Base-by-base conservation (phyloP, 129 eudicot species). In the Chrysanthemum lavandulifolium region DNA sequence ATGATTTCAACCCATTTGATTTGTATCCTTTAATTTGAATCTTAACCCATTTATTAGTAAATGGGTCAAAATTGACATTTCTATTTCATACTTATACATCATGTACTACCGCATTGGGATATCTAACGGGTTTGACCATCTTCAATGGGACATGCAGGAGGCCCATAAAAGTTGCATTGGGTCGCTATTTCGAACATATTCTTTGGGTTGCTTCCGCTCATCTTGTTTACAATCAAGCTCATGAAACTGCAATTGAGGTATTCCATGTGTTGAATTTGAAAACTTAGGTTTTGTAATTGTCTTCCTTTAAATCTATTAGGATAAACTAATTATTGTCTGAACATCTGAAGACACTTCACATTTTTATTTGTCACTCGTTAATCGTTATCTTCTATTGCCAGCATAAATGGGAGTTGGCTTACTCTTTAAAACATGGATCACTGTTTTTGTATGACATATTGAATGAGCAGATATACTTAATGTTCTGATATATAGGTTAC, bases 211-310 rank as follows among this genome's bases (percentile, higher is more conserved):
- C 83, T 94, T 76, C 97, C 98, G 55, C 97, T 81, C 97, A 90
- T 81, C 91, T 94, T 65, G 96, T 87, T 51, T 94, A 94, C 78
- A 90, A 97, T 69, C 97, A 86, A 78, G 98, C 98, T 71, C 98
- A 94, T 84, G 97, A 86, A 82, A 86, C 84, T 66, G 97, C 98
- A 51, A 86, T 90, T 77, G 98, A 94, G 98, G 98, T 90, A 81
- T 74, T 67, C 68, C 19, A 2, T 77, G n/a, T 63, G 49, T 57
- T 55, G 23, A 23, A 15, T 66, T 31, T 40, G 7, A 40, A 40
- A 6, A 40, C 10, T 40, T 40, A 40, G 45, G 45, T 40, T 36
- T 64, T 19, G 73, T 48, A 40, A 23, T 40, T 56, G 14, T 21
- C 27, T 33, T 52, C 31, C 23, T 18, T 6, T 67, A 15, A 19